Evolutionary conservation across 2,329 filamentous ascomycete species (phyloP), one percentile per base, ranked within the genome.

Genomic region (Aspergillus sp.): DNA sequence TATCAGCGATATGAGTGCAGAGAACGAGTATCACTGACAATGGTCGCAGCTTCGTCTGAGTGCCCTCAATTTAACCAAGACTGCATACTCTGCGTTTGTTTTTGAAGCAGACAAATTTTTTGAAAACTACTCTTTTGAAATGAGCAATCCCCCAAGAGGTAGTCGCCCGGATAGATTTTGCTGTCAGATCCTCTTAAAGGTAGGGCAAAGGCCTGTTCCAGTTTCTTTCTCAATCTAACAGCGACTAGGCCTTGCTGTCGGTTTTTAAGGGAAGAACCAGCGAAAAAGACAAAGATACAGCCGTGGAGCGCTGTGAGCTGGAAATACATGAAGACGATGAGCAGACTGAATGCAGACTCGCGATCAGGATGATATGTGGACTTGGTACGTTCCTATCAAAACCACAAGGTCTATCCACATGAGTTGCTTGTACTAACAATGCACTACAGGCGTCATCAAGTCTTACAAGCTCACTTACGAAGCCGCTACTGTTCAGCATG

Each of bases 401-500:
- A 19, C 19, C 2, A 19, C 19, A 35, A 35, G 9, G 11, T 10
- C 33, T n/a, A 10, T 7, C 12, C 12, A n/a, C 3, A 35, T 35
- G 33, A 13, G 12, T n/a, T 7, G 3, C 19, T 3, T 3, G 7
- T 6, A 32, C 19, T 35, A 35, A 35, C 5, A 13, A 35, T 36
- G 53, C 6, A 19, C 7, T 19, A 27, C 47, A 73, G 79, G 81
- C 5, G 77, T 84, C 37, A 78, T 81, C 29, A 84, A 83, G 60
- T 83, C 77, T 2, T 84, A 82, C 60, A 80, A 77, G 48, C 66
- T 85, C 44, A 83, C 77, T 0, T 85, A 84, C 53, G 81, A 85
- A 58, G 69, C 79, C 11, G 73, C 74, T 7, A 74, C 81, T 43
- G 72, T 82, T 33, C 79, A 83, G 65, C 80, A 83, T 60, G 81